Base-by-base conservation (phyloP, 352 stramenopile genomes). In the Globisporangium splendens region DNA sequence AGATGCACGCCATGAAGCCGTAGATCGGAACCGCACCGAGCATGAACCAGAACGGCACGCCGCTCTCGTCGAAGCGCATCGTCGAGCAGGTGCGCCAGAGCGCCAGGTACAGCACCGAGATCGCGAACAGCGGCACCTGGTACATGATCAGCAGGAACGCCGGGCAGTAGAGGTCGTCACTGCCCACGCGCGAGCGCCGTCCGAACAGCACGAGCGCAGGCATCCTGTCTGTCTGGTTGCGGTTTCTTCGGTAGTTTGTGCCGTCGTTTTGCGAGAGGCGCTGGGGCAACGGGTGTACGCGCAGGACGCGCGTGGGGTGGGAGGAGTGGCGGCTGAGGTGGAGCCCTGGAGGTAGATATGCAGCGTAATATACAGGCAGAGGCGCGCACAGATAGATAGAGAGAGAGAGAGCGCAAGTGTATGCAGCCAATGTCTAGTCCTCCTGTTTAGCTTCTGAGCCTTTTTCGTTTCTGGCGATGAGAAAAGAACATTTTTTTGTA, bases 131-230 rank as follows among this genome's bases (percentile, higher is more conserved):
- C 46, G 83, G 80, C 24, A 95, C 50, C 63, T 95, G 86, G 62
- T 89, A 90, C 56, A 86, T 51, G 58, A 93, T 65, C 52, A 92
- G 74, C 44, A 93, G 71, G 43, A 94, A 63, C 35, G 86, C 81
- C 14, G 86, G 86, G 65, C 78, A 93, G 76, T 87, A 92, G 56
- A 95, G 69, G 46, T 95, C 86, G 59, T 95, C 86, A 66, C 84
- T 93, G 62, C 80, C 81, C 49, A 95, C 69, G 73, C 86, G 83
- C 60, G 82, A 90, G 66, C 84, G 82, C 12, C 84, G 81, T 2
- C 86, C 86, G 50, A 89, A 94, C 46, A 92, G 73, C 63, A 91
- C 79, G 31, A 95, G 83, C 79, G 86, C 84, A 14, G 86, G 86
- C 86, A 95, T 89, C 24, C 51, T 10, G 1, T 33, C 13, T 43